Conservation (phyloP, 805 yeast species). For the Nakazawaea holstii region DNA sequence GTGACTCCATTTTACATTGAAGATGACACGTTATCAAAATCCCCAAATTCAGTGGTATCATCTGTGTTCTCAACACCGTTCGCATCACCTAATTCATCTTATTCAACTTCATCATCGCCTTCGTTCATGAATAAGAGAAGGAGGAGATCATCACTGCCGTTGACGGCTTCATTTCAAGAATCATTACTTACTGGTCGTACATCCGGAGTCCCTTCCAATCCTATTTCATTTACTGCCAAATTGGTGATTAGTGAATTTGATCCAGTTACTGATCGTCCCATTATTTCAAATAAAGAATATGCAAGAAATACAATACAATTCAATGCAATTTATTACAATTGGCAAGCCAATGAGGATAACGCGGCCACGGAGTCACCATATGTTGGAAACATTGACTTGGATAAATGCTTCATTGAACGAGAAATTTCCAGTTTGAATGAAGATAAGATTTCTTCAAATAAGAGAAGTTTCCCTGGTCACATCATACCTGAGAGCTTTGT, state of each 20-base stretch:
- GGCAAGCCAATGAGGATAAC: constrained; percentile 6
- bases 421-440: constrained; percentile 11
- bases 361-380: constrained; percentile 21
- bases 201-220: constrained; percentile 15
- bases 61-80: constrained; percentile 1
- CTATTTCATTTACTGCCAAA: constrained; percentile 22
- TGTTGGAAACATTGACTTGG: constrained; percentile 25
- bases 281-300: constrained; percentile 7
- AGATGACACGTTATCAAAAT: background rate
- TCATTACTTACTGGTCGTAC: constrained; percentile 18
- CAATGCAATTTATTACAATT: constrained; percentile 20
- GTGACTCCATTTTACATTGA: background rate
- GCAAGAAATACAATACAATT: constrained; percentile 15
- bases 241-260: constrained; percentile 16
- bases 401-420: constrained; percentile 17
- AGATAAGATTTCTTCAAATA: background rate
- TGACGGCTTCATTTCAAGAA: constrained; percentile 16
- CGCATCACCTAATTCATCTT: background rate
- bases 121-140: background rate
- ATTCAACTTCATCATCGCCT: background rate
- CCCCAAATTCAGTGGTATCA: background rate
- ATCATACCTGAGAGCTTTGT: constrained; percentile 21
- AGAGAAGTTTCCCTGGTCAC: constrained; percentile 24
- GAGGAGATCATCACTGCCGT: constrained; percentile 5
- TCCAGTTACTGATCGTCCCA: background rate